Percentiles rank a stretch among this genome's conserved stretches.
Evolutionary conservation across 495 filamentous ascomycete genomes (phyloP).

Genomic region (Neurospora sp.): DNA sequence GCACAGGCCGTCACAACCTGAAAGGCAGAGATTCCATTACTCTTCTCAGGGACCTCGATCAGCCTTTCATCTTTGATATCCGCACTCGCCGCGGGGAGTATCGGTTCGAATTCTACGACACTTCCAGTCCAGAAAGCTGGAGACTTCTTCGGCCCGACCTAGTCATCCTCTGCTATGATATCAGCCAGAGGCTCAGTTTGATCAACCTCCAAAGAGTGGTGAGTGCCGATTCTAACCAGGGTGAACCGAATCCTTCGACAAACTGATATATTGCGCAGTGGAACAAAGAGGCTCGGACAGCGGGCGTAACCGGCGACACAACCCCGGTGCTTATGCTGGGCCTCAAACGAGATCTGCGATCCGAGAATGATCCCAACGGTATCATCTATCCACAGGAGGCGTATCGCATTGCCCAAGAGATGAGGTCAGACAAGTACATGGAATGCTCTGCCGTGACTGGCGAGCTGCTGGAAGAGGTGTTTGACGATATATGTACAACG

Average conservation of each 20-base stretch:
- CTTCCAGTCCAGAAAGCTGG: constrained; percentile 65
- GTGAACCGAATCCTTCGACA: constrained; percentile 2
- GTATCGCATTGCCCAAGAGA: constrained; percentile 65
- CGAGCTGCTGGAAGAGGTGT: constrained; percentile 60
- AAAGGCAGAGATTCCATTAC: constrained; percentile 32
- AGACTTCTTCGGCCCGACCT: constrained; percentile 60
- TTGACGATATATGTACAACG: constrained; percentile 68
- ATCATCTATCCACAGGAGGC: constrained; percentile 67
- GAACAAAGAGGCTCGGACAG: constrained; percentile 53
- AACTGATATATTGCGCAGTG: constrained; percentile 37
- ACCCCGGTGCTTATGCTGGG: constrained; percentile 71
- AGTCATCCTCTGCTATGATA: constrained; percentile 72
- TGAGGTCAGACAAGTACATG: constrained; percentile 78
- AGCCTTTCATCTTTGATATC: constrained; percentile 76
- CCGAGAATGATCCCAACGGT: constrained; percentile 50
- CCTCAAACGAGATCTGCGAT: constrained; percentile 69
- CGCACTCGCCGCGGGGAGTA: constrained; percentile 49
- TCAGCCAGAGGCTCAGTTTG: constrained; percentile 56
- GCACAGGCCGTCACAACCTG: constrained; percentile 29
- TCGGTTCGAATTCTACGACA: constrained; percentile 72
- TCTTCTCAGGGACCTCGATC: constrained; percentile 62
- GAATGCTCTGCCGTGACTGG: constrained; percentile 88
- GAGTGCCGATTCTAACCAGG: constrained; percentile 14
- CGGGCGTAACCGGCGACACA: constrained; percentile 48
- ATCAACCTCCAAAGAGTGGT: constrained; percentile 50